A percentile compares a stretch with the other conserved stretches of the same genome.
phyloP scores from a whole-genome alignment of 2,329 filamentous ascomycete genomes.

The Niveomyces coronatus region DNA sequence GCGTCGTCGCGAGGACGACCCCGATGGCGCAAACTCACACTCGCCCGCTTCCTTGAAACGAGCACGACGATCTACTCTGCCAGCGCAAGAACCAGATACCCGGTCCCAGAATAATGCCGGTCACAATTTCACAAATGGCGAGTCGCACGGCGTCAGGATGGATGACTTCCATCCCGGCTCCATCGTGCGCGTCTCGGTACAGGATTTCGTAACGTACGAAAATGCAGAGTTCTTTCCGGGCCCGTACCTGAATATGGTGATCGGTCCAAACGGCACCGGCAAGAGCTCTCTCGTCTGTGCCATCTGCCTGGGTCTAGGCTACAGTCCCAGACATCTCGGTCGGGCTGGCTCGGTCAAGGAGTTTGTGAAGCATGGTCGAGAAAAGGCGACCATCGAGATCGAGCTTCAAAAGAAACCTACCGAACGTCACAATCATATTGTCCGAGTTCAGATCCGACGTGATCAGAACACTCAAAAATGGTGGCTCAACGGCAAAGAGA shows the following conservation, averaged over 20 bases:
- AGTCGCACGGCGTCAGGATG: constrained; percentile 11
- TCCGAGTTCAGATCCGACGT: constrained; percentile 66
- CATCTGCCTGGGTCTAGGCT: constrained; percentile 87
- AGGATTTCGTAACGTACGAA: constrained; percentile 92
- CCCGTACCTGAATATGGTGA: constrained; percentile 94
- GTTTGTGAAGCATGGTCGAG: constrained; percentile 83
- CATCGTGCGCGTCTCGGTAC: constrained; percentile 76
- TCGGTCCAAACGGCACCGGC: constrained; percentile 95
- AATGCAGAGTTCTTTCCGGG: constrained; percentile 85
- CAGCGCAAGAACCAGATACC: not conserved
- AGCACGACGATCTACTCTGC: constrained; percentile 19
- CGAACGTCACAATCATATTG: constrained; percentile 56
- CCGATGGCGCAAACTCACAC: constrained; percentile 21
- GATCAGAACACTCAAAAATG: constrained; percentile 78
- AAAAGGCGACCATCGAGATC: constrained; percentile 75
- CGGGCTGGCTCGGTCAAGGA: constrained; percentile 76
- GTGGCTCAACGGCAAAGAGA: constrained; percentile 58
- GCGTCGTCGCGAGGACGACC: constrained; percentile 33
- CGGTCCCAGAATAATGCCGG: constrained; percentile 5
- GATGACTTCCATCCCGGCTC: constrained; percentile 59
- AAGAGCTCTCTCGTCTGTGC: constrained; percentile 97
- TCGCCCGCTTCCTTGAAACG: constrained; percentile 25
- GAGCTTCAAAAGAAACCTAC: constrained; percentile 62
- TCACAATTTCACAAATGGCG: constrained; percentile 11
- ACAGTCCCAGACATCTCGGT: constrained; percentile 69